These are phyloP conservation scores for Paecilomyces fulvus DNA, from an alignment of 2,329 filamentous ascomycete species.

Conservation along the genomic window DNA sequence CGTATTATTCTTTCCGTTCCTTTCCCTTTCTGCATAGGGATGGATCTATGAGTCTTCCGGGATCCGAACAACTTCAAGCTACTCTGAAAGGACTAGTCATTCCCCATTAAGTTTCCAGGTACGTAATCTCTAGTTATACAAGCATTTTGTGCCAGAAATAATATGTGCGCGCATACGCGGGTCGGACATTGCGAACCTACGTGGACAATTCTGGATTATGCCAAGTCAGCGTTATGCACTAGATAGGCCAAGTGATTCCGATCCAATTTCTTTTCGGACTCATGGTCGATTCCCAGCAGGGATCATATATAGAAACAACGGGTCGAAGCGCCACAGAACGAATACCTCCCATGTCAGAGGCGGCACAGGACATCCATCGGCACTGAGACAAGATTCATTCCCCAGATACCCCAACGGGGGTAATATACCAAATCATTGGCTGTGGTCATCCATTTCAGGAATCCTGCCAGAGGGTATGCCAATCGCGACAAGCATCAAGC, in stretches of 20 bases:
- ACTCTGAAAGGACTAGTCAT: neutral
- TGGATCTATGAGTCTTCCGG: neutral
- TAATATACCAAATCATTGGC: neutral
- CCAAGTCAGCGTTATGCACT: too few species aligned
- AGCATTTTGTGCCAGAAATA: neutral
- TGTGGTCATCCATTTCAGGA: neutral
- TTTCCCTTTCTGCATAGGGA: neutral
- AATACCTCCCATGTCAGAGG: neutral
- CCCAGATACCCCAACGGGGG: neutral
- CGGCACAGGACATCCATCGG: neutral
- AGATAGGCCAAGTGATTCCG: too few species aligned
- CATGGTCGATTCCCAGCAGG: neutral
- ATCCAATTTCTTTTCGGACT: too few species aligned
- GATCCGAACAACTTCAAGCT: neutral
- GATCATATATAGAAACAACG: neutral
- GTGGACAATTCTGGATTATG: too few species aligned
- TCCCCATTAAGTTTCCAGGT: too few species aligned
- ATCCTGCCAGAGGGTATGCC: neutral
- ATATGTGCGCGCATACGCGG: too few species aligned
- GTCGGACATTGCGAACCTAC: too few species aligned
- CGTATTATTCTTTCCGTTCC: neutral
- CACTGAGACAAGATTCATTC: neutral
- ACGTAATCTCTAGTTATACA: neutral
- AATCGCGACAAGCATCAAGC: neutral
- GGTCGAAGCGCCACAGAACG: neutral